Evolutionary conservation across 2,329 filamentous ascomycete species (phyloP).

Genomic region (Amauroascus verrucosus): DNA sequence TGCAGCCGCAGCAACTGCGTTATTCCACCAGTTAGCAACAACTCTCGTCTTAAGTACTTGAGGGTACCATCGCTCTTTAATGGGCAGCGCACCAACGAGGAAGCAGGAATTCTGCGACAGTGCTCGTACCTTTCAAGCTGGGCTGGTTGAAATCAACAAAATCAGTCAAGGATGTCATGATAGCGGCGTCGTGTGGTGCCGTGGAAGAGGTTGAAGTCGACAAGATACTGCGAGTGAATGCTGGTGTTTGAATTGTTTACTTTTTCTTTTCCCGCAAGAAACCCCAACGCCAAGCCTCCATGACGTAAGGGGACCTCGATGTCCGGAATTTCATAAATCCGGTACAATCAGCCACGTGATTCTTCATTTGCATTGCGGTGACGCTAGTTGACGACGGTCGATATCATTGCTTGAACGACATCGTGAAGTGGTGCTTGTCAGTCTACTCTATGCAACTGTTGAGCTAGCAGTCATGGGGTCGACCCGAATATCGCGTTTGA

Average conservation of each 20-base stretch:
- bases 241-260: conserved; percentile 3
- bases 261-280: neutral
- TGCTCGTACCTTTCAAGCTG: conserved; percentile 52
- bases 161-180: conserved; percentile 29
- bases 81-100: neutral
- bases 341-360: neutral
- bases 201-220: neutral
- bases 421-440: neutral
- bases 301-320: neutral
- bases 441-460: conserved; percentile 8
- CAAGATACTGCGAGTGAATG: neutral
- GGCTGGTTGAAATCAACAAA: conserved; percentile 55
- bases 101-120: neutral
- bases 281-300: neutral
- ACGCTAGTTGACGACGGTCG: neutral
- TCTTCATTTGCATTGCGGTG: neutral
- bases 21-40: neutral
- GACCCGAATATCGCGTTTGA: conserved; percentile 35
- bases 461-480: conserved; percentile 18
- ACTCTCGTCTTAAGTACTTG: neutral
- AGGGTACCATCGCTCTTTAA: too few relatives aligned
- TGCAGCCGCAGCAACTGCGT: conserved; percentile 62
- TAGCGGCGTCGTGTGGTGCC: conserved; percentile 1
- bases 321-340: neutral
- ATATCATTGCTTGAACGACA: neutral